phyloP scores from a whole-genome alignment of 2,329 filamentous ascomycete genomes.

The Nothopassalora personata region DNA sequence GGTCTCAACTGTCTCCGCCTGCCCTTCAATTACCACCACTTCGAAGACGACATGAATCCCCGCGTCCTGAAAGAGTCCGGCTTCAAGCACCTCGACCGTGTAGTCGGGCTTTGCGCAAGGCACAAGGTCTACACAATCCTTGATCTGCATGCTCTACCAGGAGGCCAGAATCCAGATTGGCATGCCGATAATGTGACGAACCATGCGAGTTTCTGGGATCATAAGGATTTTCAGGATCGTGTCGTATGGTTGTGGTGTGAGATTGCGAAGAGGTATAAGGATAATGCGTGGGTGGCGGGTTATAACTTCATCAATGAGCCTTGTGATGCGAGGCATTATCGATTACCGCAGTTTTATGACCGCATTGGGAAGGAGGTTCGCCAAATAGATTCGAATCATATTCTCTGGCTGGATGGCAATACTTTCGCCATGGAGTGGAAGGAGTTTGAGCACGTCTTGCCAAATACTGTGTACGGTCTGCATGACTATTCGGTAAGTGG shows the following conservation, averaged over 20 bases:
- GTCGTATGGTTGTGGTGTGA: slow-evolving; percentile 48
- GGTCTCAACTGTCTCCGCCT: slow-evolving; percentile 56
- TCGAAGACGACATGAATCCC: slow-evolving; percentile 48
- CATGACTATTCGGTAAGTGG: slow-evolving; percentile 46
- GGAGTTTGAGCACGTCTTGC: slow-evolving; percentile 40
- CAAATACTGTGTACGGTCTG: slow-evolving; percentile 40
- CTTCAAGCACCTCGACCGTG: slow-evolving; percentile 47
- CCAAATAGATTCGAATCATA: slow-evolving; percentile 45
- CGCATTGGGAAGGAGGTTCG: slow-evolving; percentile 45
- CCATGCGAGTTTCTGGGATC: slow-evolving; percentile 48
- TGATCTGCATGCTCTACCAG: slow-evolving; percentile 47
- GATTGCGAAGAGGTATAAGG: slow-evolving; percentile 42
- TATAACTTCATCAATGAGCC: slow-evolving; percentile 52
- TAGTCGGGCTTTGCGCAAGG: slow-evolving; percentile 45
- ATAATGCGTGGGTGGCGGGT: slow-evolving; percentile 45
- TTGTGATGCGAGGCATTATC: slow-evolving; percentile 43
- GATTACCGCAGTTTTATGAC: slow-evolving; percentile 44
- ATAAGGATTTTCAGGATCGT: slow-evolving; percentile 48
- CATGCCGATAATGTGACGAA: slow-evolving; percentile 45
- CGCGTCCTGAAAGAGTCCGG: slow-evolving; percentile 44
- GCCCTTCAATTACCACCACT: slow-evolving; percentile 58
- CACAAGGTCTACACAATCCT: slow-evolving; percentile 47
- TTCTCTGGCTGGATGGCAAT: slow-evolving; percentile 38
- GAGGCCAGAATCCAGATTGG: slow-evolving; percentile 49
- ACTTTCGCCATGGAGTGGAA: slow-evolving; percentile 38